A percentile compares a stretch with the other conserved stretches of the same genome.
Conservation (phyloP, 1,284 basidiomycete species). For the Xanthoconium separans region DNA sequence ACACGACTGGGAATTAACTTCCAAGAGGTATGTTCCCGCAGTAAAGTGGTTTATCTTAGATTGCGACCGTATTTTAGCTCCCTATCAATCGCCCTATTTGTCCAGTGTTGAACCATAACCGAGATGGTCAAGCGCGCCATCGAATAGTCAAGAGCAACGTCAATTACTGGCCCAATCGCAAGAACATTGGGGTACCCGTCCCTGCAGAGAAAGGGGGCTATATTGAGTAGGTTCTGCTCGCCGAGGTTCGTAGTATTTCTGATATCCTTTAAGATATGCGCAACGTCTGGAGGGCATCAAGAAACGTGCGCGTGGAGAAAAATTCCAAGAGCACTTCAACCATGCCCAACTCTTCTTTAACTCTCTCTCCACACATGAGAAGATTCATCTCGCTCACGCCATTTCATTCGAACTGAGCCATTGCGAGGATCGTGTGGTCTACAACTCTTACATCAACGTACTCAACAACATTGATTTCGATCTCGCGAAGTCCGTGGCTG, state of each 20-base stretch:
- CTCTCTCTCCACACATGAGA: conserved; percentile 66
- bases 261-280: conserved; percentile 37
- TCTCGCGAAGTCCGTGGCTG: conserved; percentile 64
- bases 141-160: conserved; percentile 59
- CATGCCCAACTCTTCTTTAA: conserved; percentile 81
- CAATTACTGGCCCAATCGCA: conserved; percentile 80
- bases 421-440: conserved; percentile 72
- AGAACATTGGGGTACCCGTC: conserved; percentile 50
- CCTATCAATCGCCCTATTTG: conserved; percentile 84
- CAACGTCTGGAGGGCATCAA: conserved; percentile 62
- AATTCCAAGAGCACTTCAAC: conserved; percentile 72
- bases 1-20: conserved; percentile 74
- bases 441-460: conserved; percentile 61
- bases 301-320: conserved; percentile 63
- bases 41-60: background rate
- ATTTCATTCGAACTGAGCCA: conserved; percentile 79
- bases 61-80: conserved; percentile 41
- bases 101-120: conserved; percentile 72
- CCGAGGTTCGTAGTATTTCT: background rate
- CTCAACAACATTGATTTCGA: conserved; percentile 71
- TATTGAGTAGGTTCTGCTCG: conserved; percentile 42
- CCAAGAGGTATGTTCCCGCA: conserved; percentile 46
- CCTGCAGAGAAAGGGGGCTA: conserved; percentile 56
- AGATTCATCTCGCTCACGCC: conserved; percentile 62
- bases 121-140: conserved; percentile 62